Evolutionary conservation across 1,284 basidiomycete genomes (phyloP).

Genomic region (Ganoderma meredithae): DNA sequence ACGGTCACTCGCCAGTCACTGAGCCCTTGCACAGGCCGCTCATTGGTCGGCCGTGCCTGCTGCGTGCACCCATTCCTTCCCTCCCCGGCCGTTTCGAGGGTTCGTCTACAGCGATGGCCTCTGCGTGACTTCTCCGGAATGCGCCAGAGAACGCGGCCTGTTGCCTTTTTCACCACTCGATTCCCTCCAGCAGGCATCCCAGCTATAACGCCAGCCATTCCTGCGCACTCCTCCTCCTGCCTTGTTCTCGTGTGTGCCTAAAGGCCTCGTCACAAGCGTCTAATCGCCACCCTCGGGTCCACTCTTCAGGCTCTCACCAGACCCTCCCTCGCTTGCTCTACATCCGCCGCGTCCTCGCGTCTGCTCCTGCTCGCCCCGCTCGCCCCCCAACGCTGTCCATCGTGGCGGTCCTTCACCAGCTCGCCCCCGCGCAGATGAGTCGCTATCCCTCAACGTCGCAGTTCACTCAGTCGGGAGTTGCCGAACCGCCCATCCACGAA

Average conservation of each 20-base stretch:
- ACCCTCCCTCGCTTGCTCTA: conserved; percentile 4
- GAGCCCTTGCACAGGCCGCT: conserved; percentile 8
- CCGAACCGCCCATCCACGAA: conserved; percentile 29
- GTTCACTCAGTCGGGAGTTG: conserved; percentile 32
- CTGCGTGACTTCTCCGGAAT: conserved; percentile 27
- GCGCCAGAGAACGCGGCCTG: conserved; percentile 27
- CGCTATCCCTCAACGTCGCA: conserved; percentile 33
- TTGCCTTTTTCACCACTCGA: conserved; percentile 19
- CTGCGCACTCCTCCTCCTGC: conserved; percentile 5
- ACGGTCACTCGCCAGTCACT: conserved; percentile 11
- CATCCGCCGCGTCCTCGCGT: conserved; percentile 6
- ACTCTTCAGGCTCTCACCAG: conserved; percentile 4
- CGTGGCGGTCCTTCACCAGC: conserved; percentile 19
- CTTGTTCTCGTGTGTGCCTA: conserved; percentile 3
- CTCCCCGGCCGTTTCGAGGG: conserved; percentile 24
- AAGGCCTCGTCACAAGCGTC: conserved; percentile 14
- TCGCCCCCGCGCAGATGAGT: conserved; percentile 35
- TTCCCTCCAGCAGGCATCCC: conserved; percentile 3
- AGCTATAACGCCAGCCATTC: conserved; percentile 20
- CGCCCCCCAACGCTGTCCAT: conserved; percentile 4
- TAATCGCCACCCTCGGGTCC: conserved; percentile 14
- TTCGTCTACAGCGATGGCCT: conserved; percentile 17
- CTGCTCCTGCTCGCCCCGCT: conserved; percentile 6
- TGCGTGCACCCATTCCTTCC: conserved; percentile 15
- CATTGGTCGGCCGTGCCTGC: conserved; percentile 18